Evolutionary conservation across 768 basidiomycete species (phyloP), one percentile per base, ranked within the genome.

Genomic region (Psilocybe cubensis): DNA sequence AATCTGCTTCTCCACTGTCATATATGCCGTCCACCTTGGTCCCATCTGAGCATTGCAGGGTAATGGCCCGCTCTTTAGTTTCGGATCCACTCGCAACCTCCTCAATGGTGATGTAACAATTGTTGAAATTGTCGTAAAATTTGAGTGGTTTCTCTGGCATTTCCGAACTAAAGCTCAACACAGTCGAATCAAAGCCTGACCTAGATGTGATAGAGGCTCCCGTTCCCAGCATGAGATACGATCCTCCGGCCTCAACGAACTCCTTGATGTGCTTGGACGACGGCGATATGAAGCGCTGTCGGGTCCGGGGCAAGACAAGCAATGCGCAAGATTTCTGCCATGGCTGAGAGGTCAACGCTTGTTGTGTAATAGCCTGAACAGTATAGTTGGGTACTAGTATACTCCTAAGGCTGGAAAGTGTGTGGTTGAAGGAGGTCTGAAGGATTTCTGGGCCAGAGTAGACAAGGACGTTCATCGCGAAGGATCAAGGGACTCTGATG

Each of bases 241-340:
- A 74, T 2, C 95, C 94, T 0, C 94, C 94, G 6, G 72, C 62
- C 38, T 84, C 77, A 6, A 90, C 82, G 60, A 84, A 96, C 3
- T 76, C 76, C 49, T 75, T 76, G 46, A 95, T 84, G 2, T 79
- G 68, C 10, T 71, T 64, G 42, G 74, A 75, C 7, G 83, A 67
- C 9, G 74, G 51, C 21, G 75, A 71, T 50, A 70, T 65, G 61
- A 76, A 68, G 8, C 71, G 80, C 57, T 78, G 76, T 27, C 80
- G 74, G 46, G 82, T 82, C 54, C 86, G 80, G n/a, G 91, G 85
- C 55, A 96, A 74, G 48, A 95, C 88, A 17, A 98, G 82, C 1
- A 96, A 77, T 2, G 88, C 87, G 67, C 93, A 96, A 9, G 82
- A 79, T 5, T 75, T 66, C 33, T 83, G 70, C 96, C 95, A 98